Percentiles rank a stretch among this genome's conserved stretches.
Conservation (phyloP, 1,139 yeast species). For the Kodamaea sp. region DNA sequence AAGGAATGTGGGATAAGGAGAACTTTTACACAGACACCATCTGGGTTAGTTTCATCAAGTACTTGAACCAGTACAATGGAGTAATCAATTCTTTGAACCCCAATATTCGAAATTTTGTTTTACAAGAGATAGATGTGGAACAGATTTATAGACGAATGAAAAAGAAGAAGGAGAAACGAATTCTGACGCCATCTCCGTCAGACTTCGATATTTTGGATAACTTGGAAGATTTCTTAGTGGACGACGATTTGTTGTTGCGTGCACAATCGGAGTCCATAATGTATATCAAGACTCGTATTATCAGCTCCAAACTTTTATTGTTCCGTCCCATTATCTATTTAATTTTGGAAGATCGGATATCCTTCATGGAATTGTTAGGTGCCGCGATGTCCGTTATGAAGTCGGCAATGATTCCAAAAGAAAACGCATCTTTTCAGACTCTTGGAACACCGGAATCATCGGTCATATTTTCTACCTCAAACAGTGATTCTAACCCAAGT, state of each 20-base stretch:
- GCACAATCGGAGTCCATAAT: constrained; percentile 43
- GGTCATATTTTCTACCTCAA: constrained; percentile 7
- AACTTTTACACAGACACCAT: constrained; percentile 23
- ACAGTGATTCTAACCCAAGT: constrained; percentile 9
- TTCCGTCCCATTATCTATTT: constrained; percentile 40
- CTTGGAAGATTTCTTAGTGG: constrained; percentile 37
- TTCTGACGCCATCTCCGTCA: constrained; percentile 6
- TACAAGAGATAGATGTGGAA: constrained; percentile 37
- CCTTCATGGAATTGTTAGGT: constrained; percentile 15
- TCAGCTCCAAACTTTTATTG: constrained; percentile 34
- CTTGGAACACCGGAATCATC: constrained; percentile 7
- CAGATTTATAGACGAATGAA: constrained; percentile 35
- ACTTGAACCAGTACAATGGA: constrained; percentile 43
- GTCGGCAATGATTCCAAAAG: constrained; percentile 2
- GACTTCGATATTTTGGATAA: constrained; percentile 21
- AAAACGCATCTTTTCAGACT: background rate
- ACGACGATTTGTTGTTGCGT: constrained; percentile 35
- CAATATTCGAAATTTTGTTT: constrained; percentile 33
- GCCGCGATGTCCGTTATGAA: constrained; percentile 20
- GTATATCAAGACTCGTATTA: constrained; percentile 41
- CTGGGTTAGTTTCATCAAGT: constrained; percentile 37
- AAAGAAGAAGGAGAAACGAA: constrained; percentile 21
- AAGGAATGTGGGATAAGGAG: constrained; percentile 30
- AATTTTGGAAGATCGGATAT: constrained; percentile 34
- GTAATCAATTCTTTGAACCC: constrained; percentile 41